Conservation (phyloP, 73 alveolate species). For the Blepharisma japonicum region DNA sequence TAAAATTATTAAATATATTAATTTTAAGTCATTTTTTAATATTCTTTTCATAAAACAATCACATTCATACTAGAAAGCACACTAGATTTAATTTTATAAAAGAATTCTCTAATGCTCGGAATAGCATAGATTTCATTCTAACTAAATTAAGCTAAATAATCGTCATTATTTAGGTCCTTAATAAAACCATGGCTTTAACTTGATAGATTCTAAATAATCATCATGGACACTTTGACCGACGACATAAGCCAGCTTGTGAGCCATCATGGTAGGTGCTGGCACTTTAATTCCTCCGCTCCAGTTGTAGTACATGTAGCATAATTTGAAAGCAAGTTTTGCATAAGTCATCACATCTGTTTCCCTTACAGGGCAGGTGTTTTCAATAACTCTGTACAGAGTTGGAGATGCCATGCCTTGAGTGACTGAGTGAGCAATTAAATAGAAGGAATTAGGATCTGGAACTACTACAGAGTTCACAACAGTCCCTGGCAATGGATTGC, state of each 20-base stretch:
- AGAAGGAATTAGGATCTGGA: not conserved
- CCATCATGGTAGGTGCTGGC: conserved; percentile 78
- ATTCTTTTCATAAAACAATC: too few relatives aligned
- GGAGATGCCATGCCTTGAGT: conserved; percentile 35
- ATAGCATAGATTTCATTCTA: too few relatives aligned
- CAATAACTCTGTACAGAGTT: conserved; percentile 17
- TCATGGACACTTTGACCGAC: conserved; percentile 60
- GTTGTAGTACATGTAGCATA: conserved; percentile 78
- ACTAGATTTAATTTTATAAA: too few relatives aligned
- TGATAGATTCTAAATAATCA: conserved; percentile 35
- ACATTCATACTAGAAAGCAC: too few relatives aligned
- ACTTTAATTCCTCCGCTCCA: conserved; percentile 70
- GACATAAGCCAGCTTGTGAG: conserved; percentile 62
- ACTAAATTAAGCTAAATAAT: too few relatives aligned
- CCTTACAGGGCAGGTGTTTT: too few relatives aligned
- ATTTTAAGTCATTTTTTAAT: too few relatives aligned
- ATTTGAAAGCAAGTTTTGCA: conserved; percentile 64
- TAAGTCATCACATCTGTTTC: conserved; percentile 40
- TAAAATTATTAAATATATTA: too few relatives aligned
- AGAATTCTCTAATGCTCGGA: too few relatives aligned
- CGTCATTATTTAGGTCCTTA: not conserved
- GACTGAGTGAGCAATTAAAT: conserved; percentile 18
- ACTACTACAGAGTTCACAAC: conserved; percentile 16
- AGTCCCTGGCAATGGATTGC: conserved; percentile 31
- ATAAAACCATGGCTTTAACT: conserved; percentile 36